phyloP scores from a whole-genome alignment of 2,329 filamentous ascomycete genomes.

The Neonectria hederae region DNA sequence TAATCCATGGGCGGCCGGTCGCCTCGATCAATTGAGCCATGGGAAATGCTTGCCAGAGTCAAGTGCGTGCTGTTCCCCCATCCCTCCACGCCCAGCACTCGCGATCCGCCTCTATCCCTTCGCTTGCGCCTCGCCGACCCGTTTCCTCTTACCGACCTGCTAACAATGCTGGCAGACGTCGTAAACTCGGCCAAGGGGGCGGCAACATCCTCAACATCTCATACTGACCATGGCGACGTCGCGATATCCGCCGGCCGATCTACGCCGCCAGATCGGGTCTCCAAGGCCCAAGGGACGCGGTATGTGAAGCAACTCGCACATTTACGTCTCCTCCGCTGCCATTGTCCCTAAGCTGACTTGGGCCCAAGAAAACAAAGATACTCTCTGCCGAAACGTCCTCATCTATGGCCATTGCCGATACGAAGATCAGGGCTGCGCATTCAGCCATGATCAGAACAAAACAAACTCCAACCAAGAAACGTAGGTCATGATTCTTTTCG shows the following conservation, averaged over 20 bases:
- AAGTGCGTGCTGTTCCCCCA: conserved; percentile 50
- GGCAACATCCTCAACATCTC: conserved; percentile 40
- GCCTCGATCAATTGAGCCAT: conserved; percentile 57
- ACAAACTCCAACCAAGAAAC: conserved; percentile 56
- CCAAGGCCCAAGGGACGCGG: conserved; percentile 66
- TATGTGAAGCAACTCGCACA: conserved; percentile 46
- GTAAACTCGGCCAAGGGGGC: conserved; percentile 54
- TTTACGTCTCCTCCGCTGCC: conserved; percentile 7
- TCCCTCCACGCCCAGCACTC: conserved; percentile 24
- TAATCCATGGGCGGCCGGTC: conserved; percentile 55
- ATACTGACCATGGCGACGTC: conserved; percentile 56
- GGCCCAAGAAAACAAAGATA: conserved; percentile 80
- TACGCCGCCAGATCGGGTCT: conserved; percentile 64
- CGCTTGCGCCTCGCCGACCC: background rate
- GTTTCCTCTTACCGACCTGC: conserved; percentile 14
- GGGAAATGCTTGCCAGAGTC: conserved; percentile 56
- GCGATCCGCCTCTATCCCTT: conserved; percentile 13
- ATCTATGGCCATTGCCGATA: conserved; percentile 95
- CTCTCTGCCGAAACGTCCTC: conserved; percentile 88
- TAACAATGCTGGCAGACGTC: conserved; percentile 49
- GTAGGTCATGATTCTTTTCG: conserved; percentile 50
- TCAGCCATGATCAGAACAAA: conserved; percentile 84
- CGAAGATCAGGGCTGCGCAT: conserved; percentile 89
- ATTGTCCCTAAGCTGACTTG: conserved; percentile 24
- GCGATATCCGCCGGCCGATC: conserved; percentile 57